Evolutionary conservation across 2,329 filamentous ascomycete species (phyloP).

Genomic region (Alternaria novae-zelandiae): DNA sequence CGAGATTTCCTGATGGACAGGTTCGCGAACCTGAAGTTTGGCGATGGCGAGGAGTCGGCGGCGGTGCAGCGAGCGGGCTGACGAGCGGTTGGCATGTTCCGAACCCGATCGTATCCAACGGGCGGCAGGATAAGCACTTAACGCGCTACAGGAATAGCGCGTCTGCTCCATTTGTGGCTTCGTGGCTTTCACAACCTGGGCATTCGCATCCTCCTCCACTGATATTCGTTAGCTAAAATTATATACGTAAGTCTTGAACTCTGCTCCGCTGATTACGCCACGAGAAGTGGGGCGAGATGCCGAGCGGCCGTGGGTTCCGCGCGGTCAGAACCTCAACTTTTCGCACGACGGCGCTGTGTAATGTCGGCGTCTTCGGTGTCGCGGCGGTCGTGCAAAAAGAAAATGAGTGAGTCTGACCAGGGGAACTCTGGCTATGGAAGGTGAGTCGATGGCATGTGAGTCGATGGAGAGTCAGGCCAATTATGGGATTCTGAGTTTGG

Average conservation of each 20-base stretch:
- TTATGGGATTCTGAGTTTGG: neutral
- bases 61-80: neutral
- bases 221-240: neutral
- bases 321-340: neutral
- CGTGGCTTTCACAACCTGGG: slow-evolving; percentile 3
- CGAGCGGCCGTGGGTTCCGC: slow-evolving; percentile 4
- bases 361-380: neutral
- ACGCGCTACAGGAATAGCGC: neutral
- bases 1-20: slow-evolving; percentile 48
- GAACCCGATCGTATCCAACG: neutral
- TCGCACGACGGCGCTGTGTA: neutral
- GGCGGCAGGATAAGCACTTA: neutral
- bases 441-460: neutral
- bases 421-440: neutral
- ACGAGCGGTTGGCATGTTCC: neutral
- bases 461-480: neutral
- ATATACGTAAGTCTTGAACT: slow-evolving; percentile 5
- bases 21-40: slow-evolving; percentile 45
- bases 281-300: slow-evolving; percentile 12
- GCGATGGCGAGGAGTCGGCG: neutral
- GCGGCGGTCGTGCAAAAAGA: neutral
- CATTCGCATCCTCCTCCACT: neutral
- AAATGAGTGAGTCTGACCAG: neutral
- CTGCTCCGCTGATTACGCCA: slow-evolving; percentile 12
- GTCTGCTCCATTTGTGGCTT: slow-evolving; percentile 5